phyloP scores from a whole-genome alignment of 2,329 filamentous ascomycete species.

The Uncinocarpus reesii region DNA sequence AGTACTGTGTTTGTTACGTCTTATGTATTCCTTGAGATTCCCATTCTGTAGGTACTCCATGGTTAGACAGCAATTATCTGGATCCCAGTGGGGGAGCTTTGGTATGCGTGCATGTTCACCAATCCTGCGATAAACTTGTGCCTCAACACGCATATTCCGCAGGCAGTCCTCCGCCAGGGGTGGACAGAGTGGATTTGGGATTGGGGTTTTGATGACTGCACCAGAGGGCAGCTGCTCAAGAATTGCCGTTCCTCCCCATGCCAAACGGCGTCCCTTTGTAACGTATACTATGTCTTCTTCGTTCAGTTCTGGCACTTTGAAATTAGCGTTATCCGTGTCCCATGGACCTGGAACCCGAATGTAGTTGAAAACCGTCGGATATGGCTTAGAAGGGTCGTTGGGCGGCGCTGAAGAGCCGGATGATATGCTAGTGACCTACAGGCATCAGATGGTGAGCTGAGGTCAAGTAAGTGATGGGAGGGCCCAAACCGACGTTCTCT shows the following conservation, averaged over 20 bases:
- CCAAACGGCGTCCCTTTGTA: too few species aligned
- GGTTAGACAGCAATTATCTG: constrained; percentile 16
- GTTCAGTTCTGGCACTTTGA: too few species aligned
- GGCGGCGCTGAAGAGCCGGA: too few species aligned
- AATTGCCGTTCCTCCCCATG: constrained; percentile 14
- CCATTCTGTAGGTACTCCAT: constrained; percentile 19
- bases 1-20: not conserved
- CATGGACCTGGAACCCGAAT: too few species aligned
- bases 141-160: constrained; percentile 18
- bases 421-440: too few species aligned
- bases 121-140: constrained; percentile 17
- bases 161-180: constrained; percentile 14
- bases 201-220: constrained; percentile 17
- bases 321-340: too few species aligned
- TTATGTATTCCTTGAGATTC: not conserved
- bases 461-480: too few species aligned
- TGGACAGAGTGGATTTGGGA: constrained; percentile 16
- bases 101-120: constrained; percentile 18
- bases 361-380: too few species aligned
- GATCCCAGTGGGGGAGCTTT: constrained; percentile 16
- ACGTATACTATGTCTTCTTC: too few species aligned
- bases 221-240: constrained; percentile 14
- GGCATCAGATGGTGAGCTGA: too few species aligned
- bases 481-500: too few species aligned
- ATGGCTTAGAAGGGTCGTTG: too few species aligned